A percentile compares a stretch with the other conserved stretches of the same genome.
Conservation (phyloP, 345 rosid species). For the Pistacia vera region DNA sequence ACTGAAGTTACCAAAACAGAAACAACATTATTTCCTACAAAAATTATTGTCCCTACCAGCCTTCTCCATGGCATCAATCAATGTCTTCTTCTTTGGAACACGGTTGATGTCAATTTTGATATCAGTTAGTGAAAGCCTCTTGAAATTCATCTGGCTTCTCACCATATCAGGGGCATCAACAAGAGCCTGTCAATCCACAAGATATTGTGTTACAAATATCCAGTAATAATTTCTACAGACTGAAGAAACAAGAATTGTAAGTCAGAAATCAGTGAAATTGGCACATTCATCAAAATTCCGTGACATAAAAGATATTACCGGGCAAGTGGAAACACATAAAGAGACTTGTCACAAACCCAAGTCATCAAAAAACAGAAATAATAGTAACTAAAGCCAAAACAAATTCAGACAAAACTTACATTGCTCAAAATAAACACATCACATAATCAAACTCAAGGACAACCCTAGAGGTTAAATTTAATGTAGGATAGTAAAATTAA, state of each 20-base stretch:
- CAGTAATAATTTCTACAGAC: neutral
- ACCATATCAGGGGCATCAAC: slow-evolving; percentile 90
- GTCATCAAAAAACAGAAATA: neutral
- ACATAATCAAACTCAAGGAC: neutral
- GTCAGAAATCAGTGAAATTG: neutral
- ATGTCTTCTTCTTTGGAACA: slow-evolving; percentile 75
- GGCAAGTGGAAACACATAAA: neutral
- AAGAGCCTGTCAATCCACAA: slow-evolving; percentile 51
- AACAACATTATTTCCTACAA: slow-evolving; percentile 6
- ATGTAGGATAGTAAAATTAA: too few relatives aligned
- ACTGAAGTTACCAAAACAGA: neutral
- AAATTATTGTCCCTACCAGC: slow-evolving; percentile 50
- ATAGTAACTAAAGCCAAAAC: neutral
- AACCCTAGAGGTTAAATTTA: too few relatives aligned
- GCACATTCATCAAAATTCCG: neutral
- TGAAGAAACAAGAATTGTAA: neutral
- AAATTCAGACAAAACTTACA: too few relatives aligned
- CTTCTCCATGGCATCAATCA: slow-evolving; percentile 80
- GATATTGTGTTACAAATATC: neutral
- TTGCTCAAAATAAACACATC: neutral
- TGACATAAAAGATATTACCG: neutral
- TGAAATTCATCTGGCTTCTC: slow-evolving; percentile 78
- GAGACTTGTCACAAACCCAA: neutral
- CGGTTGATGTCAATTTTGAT: slow-evolving; percentile 72
- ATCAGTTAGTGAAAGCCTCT: slow-evolving; percentile 78